These are phyloP conservation scores for Lactarius quietus DNA, from an alignment of 768 basidiomycete genomes.

Conservation along the genomic window DNA sequence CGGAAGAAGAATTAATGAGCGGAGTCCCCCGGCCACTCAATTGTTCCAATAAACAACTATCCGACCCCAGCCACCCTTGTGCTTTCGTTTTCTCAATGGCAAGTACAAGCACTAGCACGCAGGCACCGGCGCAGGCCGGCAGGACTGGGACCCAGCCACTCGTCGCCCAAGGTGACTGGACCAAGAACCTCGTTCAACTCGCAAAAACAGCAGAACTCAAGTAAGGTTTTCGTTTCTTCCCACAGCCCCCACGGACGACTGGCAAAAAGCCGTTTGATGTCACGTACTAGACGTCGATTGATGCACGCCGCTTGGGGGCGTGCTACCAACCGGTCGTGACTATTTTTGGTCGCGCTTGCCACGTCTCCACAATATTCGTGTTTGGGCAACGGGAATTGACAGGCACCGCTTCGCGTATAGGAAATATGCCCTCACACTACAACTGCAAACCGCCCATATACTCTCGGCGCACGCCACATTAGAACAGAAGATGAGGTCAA, in stretches of 20 bases:
- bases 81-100: slow-evolving; percentile 15
- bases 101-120: slow-evolving; percentile 23
- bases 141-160: slow-evolving; percentile 31
- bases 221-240: slow-evolving; percentile 41
- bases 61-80: slow-evolving; percentile 22
- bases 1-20: not conserved
- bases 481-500: slow-evolving; percentile 71
- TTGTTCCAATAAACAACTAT: not conserved
- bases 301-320: not conserved
- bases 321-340: not conserved
- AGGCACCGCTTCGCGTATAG: slow-evolving; percentile 35
- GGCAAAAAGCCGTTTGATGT: not conserved
- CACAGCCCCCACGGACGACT: not conserved
- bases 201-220: slow-evolving; percentile 88
- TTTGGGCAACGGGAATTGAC: slow-evolving; percentile 10
- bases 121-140: slow-evolving; percentile 24
- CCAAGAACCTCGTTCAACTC: slow-evolving; percentile 77
- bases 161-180: slow-evolving; percentile 83
- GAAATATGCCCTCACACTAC: slow-evolving; percentile 80
- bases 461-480: slow-evolving; percentile 77
- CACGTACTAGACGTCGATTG: not conserved
- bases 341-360: not conserved
- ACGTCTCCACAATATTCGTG: not conserved
- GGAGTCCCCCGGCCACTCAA: not conserved
- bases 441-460: slow-evolving; percentile 84